Base-by-base conservation (phyloP, 164 flowering plant genomes). In the Vitis labrusca region DNA sequence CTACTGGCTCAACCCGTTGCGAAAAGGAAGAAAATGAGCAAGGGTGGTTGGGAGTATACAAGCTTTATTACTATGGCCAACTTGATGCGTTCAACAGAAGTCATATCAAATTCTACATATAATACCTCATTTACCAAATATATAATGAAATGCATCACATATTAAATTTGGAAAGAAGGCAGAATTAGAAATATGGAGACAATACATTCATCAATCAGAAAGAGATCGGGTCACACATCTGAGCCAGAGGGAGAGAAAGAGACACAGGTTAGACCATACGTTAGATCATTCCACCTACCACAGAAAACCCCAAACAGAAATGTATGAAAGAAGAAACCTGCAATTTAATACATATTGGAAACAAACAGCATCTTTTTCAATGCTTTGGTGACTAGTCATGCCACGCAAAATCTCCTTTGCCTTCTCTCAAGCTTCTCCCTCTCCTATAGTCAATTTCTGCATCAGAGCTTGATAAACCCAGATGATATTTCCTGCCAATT, bases 401-500 rank as follows among this genome's bases (percentile, higher is more conserved):
- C 88, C 87, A 83, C 54, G 70, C 67, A 60, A 80, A 77, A 76
- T 79, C 74, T 72, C 81, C 84, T 70, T 69, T 84, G 44, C 85
- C 80, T 71, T 83, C 88, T 77, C 89, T 84, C 68, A 82, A 73
- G 74, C 94, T 90, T 80, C 94, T 82, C 50, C 89, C 91, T 78
- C 95, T 85, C 73, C 95, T 77, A 72, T 91, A 91, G 59, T 94
- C 99, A 64, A 92, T 72, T 78, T 92, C 99, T 50, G 97, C 95
- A 76, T 94, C 97, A 30, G 99, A 91, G 74, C 83, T 73, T 50
- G 94, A 92, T 59, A 81, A 68, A 32, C 94, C 94, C 64, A 76
- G n/a, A 27, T 80, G 82, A 66, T 79, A 84, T 71, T 87, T 89
- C 64, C 87, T 78, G 73, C 80, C 58, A 10, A 65, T 66, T 74